phyloP scores from a whole-genome alignment of 1,139 yeast species.

The Kurtzmaniella natalensis region DNA sequence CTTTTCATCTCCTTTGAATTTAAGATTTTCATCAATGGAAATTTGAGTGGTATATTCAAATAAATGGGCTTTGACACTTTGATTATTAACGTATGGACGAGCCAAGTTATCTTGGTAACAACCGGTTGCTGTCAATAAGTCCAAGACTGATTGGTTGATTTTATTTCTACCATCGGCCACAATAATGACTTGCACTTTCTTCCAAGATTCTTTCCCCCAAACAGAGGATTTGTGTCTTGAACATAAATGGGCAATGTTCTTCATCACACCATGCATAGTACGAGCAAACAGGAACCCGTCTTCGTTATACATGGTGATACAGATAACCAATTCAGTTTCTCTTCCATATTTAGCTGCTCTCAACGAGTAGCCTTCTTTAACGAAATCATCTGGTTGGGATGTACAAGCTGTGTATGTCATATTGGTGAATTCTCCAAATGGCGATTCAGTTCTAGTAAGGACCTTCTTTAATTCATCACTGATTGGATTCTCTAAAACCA shows the following conservation, averaged over 20 bases:
- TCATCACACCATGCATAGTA: conserved; percentile 91
- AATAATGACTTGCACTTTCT: conserved; percentile 84
- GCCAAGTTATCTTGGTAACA: conserved; percentile 96
- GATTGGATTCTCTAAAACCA: conserved; percentile 88
- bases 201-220: conserved; percentile 98
- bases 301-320: conserved; percentile 96
- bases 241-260: conserved; percentile 82
- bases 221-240: conserved; percentile 73
- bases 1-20: conserved; percentile 73
- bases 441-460: conserved; percentile 72
- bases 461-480: conserved; percentile 82
- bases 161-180: conserved; percentile 93
- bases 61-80: conserved; percentile 85
- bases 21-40: conserved; percentile 76
- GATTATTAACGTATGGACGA: conserved; percentile 84
- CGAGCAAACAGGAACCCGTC: conserved; percentile 84
- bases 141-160: conserved; percentile 75
- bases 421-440: conserved; percentile 80
- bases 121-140: conserved; percentile 87
- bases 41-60: conserved; percentile 94
- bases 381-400: conserved; percentile 79
- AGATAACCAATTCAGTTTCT: conserved; percentile 84
- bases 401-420: conserved; percentile 97
- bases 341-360: conserved; percentile 81
- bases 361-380: conserved; percentile 74